phyloP scores from a whole-genome alignment of 1,284 basidiomycete genomes.

The Cystobasidium slooffiae region DNA sequence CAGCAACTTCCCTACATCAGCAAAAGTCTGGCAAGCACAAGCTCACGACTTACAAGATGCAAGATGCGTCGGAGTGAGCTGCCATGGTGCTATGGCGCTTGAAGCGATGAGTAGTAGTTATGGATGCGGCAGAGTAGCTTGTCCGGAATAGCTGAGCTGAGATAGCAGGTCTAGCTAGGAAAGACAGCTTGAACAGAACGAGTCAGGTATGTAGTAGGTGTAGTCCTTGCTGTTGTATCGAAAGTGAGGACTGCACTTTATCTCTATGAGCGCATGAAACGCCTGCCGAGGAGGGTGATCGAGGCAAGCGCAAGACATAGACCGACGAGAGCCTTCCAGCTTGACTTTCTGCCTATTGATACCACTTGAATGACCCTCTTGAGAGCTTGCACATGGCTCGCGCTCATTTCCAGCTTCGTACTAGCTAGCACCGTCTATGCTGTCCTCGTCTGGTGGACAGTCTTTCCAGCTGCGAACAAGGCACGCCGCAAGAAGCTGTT shows the following conservation, averaged over 20 bases:
- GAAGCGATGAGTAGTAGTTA: not conserved
- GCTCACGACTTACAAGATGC: slow-evolving; percentile 29
- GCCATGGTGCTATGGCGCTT: slow-evolving; percentile 18
- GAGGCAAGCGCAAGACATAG: not conserved
- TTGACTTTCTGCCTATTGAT: not conserved
- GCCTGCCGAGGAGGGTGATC: not conserved
- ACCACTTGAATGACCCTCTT: slow-evolving; percentile 14
- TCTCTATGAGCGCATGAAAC: not conserved
- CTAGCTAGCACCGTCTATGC: slow-evolving; percentile 14
- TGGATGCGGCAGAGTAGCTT: not conserved
- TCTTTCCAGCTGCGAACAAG: slow-evolving; percentile 31
- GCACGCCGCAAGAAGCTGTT: slow-evolving; percentile 26
- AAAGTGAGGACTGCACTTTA: not conserved
- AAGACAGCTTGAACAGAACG: slow-evolving; percentile 8
- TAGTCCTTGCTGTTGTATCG: not conserved
- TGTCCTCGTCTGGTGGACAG: slow-evolving; percentile 3
- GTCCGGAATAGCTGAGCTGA: slow-evolving; percentile 4
- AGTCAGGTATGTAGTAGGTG: not conserved
- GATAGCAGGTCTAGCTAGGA: not conserved
- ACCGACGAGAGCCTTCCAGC: not conserved
- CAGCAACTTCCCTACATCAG: not conserved
- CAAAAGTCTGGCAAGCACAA: not conserved
- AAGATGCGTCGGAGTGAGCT: slow-evolving; percentile 32
- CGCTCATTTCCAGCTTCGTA: not conserved
- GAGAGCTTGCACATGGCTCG: slow-evolving; percentile 13